phyloP scores from a whole-genome alignment of 2,329 filamentous ascomycete species.

The Verticillium dahliae region DNA sequence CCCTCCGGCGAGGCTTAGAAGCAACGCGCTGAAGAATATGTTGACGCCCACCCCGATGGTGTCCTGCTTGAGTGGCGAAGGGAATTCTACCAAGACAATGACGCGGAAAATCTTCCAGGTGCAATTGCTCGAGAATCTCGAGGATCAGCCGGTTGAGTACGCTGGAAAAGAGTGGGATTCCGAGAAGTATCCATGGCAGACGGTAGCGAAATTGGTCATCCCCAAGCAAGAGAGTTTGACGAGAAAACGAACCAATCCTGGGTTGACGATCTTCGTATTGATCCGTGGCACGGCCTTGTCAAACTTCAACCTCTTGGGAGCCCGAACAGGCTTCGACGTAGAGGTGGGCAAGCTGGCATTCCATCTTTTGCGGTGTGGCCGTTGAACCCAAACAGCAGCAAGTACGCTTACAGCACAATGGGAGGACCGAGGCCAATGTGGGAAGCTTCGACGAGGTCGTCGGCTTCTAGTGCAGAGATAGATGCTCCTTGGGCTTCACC shows the following conservation, averaged over 20 bases:
- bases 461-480: background rate
- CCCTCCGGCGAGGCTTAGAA: slow-evolving; percentile 31
- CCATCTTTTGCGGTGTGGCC: background rate
- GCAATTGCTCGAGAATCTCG: slow-evolving; percentile 36
- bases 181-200: slow-evolving; percentile 39
- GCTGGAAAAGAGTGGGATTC: slow-evolving; percentile 35
- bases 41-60: slow-evolving; percentile 23
- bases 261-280: slow-evolving; percentile 34
- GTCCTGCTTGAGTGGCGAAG: slow-evolving; percentile 30
- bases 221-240: slow-evolving; percentile 31
- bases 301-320: slow-evolving; percentile 30
- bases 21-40: slow-evolving; percentile 28
- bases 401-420: background rate
- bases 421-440: background rate
- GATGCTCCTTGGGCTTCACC: too few species aligned
- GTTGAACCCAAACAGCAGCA: background rate
- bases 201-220: slow-evolving; percentile 23
- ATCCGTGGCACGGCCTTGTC: slow-evolving; percentile 34
- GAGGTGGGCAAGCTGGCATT: background rate
- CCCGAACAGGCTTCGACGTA: slow-evolving; percentile 23
- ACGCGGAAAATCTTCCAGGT: slow-evolving; percentile 37
- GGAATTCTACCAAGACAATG: slow-evolving; percentile 28
- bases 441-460: background rate
- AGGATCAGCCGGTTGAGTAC: slow-evolving; percentile 38
- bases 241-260: slow-evolving; percentile 31